phyloP scores from a whole-genome alignment of 1,139 yeast genomes.

The Geotrichum histeridarum region DNA sequence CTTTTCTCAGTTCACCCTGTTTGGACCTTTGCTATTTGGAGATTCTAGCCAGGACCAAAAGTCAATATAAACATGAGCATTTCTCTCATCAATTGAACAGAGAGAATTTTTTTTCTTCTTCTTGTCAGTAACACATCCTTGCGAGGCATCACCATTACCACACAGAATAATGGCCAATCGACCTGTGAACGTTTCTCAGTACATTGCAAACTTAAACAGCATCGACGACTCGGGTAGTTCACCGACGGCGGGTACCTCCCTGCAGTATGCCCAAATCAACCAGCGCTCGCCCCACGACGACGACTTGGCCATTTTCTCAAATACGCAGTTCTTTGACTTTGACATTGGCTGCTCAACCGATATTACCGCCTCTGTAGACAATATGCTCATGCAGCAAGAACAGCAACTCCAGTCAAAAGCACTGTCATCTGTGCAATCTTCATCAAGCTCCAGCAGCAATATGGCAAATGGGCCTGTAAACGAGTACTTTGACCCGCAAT shows the following conservation, averaged over 20 bases:
- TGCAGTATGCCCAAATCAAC: background rate
- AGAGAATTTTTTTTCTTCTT: background rate
- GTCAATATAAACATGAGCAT: background rate
- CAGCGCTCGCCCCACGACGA: constrained; percentile 28
- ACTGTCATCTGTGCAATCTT: background rate
- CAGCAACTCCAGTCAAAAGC: constrained; percentile 32
- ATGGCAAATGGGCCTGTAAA: background rate
- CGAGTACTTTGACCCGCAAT: background rate
- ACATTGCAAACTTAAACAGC: constrained; percentile 35
- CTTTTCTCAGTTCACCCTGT: background rate
- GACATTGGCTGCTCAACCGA: constrained; percentile 43
- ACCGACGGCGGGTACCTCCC: constrained; percentile 15
- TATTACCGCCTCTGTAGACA: constrained; percentile 40
- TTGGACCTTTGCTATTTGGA: background rate
- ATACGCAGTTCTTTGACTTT: constrained; percentile 43
- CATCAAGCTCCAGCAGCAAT: background rate
- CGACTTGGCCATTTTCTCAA: constrained; percentile 41
- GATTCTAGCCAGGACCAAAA: background rate
- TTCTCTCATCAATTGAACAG: background rate
- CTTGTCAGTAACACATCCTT: background rate
- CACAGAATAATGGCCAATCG: background rate
- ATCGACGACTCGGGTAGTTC: constrained; percentile 31
- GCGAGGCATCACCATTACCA: background rate
- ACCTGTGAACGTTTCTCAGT: constrained; percentile 25
- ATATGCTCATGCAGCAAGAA: constrained; percentile 40